A percentile compares a stretch with the other conserved stretches of the same genome.
These are phyloP conservation scores for Triticum timopheevii DNA, from an alignment of 176 grass and related monocot species.

Conservation along the genomic window DNA sequence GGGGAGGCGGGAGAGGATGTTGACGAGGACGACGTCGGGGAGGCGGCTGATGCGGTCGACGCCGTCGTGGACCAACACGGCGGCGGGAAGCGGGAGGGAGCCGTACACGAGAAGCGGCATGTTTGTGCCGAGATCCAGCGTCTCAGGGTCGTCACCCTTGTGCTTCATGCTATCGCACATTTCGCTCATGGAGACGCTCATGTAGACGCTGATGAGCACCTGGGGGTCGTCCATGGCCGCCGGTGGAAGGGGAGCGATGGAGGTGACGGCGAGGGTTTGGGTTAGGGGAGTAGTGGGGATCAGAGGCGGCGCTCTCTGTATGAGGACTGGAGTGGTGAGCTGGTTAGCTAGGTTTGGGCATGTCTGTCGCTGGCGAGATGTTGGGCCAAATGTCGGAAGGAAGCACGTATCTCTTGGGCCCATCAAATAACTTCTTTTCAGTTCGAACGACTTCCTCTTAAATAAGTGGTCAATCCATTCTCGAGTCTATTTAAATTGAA, in stretches of 20 bases:
- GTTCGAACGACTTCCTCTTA: too few relatives aligned
- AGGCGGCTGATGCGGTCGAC: background rate
- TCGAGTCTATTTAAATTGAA: too few relatives aligned
- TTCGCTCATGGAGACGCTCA: background rate
- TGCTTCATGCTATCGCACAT: background rate
- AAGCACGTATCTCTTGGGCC: too few relatives aligned
- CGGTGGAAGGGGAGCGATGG: background rate
- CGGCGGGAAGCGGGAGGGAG: background rate
- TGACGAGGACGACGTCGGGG: background rate
- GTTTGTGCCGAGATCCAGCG: background rate
- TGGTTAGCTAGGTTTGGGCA: too few relatives aligned
- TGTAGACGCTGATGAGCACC: background rate
- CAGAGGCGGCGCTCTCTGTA: too few relatives aligned
- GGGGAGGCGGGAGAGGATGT: background rate
- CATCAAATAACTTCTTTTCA: too few relatives aligned
- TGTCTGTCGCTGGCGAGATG: too few relatives aligned
- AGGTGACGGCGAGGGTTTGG: background rate
- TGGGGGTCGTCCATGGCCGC: background rate
- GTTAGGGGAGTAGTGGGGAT: too few relatives aligned
- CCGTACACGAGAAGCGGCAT: background rate
- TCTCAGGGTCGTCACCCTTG: background rate
- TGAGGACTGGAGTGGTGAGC: too few relatives aligned
- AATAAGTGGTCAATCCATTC: too few relatives aligned
- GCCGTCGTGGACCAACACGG: background rate
- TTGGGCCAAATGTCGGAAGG: too few relatives aligned